phyloP scores from a whole-genome alignment of 139 green algal genomes.

The Edaphochlamys debaryana region DNA sequence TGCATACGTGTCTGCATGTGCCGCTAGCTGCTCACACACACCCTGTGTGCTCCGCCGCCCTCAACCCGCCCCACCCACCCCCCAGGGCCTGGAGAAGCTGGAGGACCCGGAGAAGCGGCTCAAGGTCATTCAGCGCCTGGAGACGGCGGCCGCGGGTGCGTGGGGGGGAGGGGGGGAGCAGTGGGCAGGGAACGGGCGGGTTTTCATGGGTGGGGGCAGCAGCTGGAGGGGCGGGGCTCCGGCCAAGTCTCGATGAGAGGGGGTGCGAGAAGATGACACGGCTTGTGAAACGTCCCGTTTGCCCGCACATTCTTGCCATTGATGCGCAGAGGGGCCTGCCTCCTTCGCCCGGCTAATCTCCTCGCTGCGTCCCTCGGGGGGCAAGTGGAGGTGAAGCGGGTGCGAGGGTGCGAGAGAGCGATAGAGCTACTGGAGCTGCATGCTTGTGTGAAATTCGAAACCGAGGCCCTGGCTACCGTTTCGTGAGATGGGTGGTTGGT shows the following conservation, averaged over 20 bases:
- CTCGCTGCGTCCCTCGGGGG: too few relatives aligned
- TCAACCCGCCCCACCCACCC: too few relatives aligned
- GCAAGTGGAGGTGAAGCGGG: background rate
- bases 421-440: too few relatives aligned
- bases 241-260: too few relatives aligned
- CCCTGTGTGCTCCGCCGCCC: too few relatives aligned
- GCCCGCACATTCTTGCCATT: background rate
- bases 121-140: constrained; percentile 1
- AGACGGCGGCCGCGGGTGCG: background rate
- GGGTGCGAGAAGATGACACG: background rate
- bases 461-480: too few relatives aligned
- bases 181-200: background rate
- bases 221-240: background rate
- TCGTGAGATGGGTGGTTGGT: too few relatives aligned
- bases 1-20: too few relatives aligned
- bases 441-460: too few relatives aligned
- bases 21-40: too few relatives aligned
- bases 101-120: constrained; percentile 6
- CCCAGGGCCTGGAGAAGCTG: constrained; percentile 23
- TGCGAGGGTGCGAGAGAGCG: too few relatives aligned
- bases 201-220: background rate
- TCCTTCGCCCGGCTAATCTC: background rate
- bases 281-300: background rate
- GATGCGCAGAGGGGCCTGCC: background rate
- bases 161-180: background rate